Percentiles rank a stretch among this genome's conserved stretches.
phyloP scores from a whole-genome alignment of 192 early-diverging fungal genomes.

The Coemansia sp. region DNA sequence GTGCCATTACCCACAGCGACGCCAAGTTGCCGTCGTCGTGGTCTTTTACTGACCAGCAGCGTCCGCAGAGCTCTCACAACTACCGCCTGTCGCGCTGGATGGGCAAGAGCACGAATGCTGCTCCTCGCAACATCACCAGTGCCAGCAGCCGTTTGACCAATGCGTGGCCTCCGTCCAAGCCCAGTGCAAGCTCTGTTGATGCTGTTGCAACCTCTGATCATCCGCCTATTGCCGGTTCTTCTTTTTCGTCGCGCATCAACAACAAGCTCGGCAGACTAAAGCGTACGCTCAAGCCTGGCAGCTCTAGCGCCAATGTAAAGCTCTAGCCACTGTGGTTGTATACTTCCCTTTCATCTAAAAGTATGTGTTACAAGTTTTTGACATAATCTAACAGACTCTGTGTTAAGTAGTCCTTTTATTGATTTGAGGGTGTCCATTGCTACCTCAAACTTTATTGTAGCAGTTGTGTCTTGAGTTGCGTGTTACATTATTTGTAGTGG shows the following conservation, averaged over 20 bases:
- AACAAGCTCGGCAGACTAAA: slow-evolving; percentile 42
- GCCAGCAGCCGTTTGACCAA: neutral
- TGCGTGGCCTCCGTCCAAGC: slow-evolving; percentile 3
- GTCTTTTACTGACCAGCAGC: slow-evolving; percentile 28
- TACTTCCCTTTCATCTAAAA: neutral
- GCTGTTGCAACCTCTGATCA: neutral
- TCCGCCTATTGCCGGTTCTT: slow-evolving; percentile 9
- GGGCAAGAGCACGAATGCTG: slow-evolving; percentile 8
- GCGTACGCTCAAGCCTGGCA: slow-evolving; percentile 23
- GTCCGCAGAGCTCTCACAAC: slow-evolving; percentile 42
- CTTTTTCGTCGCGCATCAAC: slow-evolving; percentile 39
- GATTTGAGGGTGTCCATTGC: too few relatives aligned
- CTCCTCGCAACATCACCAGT: neutral
- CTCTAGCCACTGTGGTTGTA: neutral
- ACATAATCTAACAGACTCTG: too few relatives aligned
- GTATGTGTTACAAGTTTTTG: neutral
- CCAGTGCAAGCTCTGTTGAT: slow-evolving; percentile 4
- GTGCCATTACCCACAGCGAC: slow-evolving; percentile 9
- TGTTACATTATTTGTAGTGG: too few relatives aligned
- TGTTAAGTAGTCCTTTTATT: too few relatives aligned
- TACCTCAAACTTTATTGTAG: too few relatives aligned
- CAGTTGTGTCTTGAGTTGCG: too few relatives aligned
- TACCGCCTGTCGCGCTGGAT: slow-evolving; percentile 31
- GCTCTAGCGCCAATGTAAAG: neutral
- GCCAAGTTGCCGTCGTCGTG: slow-evolving; percentile 32